Conservation (phyloP, 257 asterid genomes). For the Nicotiana sylvestris region DNA sequence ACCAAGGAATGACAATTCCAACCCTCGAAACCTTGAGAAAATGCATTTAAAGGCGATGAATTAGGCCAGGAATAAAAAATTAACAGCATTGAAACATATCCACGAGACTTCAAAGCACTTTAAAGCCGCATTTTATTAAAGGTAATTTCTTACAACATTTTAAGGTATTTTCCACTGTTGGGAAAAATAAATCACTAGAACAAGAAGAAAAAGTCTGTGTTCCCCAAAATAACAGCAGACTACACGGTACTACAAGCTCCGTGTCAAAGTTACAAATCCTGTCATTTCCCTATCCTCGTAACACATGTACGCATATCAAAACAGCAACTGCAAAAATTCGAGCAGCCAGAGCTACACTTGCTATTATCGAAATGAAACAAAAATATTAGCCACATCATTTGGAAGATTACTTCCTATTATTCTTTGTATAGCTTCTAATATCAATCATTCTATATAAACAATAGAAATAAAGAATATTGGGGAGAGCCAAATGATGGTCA, state of each 20-base stretch:
- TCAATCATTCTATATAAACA: background rate
- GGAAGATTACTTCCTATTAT: background rate
- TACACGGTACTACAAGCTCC: background rate
- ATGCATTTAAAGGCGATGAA: background rate
- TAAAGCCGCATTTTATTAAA: background rate
- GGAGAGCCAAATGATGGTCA: background rate
- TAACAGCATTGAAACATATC: background rate
- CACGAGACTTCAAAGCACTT: background rate
- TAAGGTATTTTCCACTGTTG: background rate
- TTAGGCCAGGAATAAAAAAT: background rate
- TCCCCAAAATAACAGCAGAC: background rate
- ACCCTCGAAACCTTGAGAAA: no score
- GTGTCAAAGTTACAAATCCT: background rate
- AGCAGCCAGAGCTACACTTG: background rate
- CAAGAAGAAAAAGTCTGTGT: background rate
- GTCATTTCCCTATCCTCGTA: background rate
- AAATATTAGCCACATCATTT: background rate
- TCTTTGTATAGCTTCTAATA: background rate
- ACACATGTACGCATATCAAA: background rate
- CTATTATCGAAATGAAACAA: background rate
- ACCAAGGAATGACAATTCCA: no score
- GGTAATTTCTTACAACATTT: background rate
- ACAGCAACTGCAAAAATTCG: background rate
- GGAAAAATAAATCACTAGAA: background rate
- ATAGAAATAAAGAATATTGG: conserved; percentile 7